Base-by-base conservation (phyloP, 192 early-diverging fungal species). In the Thamnidium elegans region DNA sequence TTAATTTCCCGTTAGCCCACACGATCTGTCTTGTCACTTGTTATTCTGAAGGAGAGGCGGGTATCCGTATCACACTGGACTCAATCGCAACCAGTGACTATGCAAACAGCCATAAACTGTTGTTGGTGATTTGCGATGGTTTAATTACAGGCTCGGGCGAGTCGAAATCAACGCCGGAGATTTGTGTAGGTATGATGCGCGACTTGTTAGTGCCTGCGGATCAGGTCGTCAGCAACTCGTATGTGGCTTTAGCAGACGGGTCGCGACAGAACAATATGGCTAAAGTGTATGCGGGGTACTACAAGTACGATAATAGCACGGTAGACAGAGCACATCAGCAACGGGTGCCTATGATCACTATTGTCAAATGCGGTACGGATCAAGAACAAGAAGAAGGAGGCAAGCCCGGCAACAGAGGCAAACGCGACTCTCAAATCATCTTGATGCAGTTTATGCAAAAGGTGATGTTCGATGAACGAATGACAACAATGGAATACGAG, bases 381-480 rank as follows among this genome's bases (percentile, higher is more conserved):
- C 83, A 73, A 7, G 87, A 89, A 67, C 62, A 75, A 30, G 74
- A 73, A 47, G 79, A 85, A 54, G 85, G 75, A 84, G 85, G 75
- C 85, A 92, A 91, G 76, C 87, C 91, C 30, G 90, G 90, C 23
- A 92, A 92, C 73, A 82, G 96, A 66, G 96, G 96, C 54, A 98
- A 98, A 81, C 89, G 96, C 44, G 96, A 99, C 72, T 95, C 95
- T 5, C 96, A 99, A 78, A 86, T 99, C 55, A 82, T 98, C 58
- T 79, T 98, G 42, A 97, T 98, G 94, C 88, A 88, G 61, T 98
- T 98, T 73, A 69, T 98, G 73, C 87, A 92, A 80, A 91, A 92
- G 39, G 91, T 89, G 21, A 90, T 91, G 84, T 92, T 90, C 77
- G 87, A 92, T 70, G 90, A 92, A 69, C 87, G 90, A 45, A 89